Evolutionary conservation across 73 alveolate genomes (phyloP).

Genomic region (Paramecium primaurelia): DNA sequence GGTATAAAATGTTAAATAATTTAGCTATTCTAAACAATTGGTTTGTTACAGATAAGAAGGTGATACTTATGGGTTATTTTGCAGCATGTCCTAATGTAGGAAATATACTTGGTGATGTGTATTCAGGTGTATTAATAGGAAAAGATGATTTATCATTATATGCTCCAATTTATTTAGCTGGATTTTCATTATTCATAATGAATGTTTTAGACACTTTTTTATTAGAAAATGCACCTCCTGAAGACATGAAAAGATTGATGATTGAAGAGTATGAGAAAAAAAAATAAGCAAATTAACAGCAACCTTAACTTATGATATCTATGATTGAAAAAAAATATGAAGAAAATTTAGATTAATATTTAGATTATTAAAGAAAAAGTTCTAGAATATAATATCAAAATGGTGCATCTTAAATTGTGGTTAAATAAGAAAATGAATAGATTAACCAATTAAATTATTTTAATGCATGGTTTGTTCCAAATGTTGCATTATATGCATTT

Average conservation of each 20-base stretch:
- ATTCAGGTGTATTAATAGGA: not conserved
- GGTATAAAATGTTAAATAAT: not conserved
- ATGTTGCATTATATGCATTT: not conserved
- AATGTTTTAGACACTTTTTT: not conserved
- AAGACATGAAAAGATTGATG: not conserved
- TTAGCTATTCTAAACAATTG: slow-evolving; percentile 14
- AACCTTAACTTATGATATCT: not conserved
- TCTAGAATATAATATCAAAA: not conserved
- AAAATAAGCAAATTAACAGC: not conserved
- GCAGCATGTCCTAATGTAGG: slow-evolving; percentile 37
- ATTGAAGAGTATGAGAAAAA: not conserved
- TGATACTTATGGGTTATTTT: slow-evolving; percentile 18
- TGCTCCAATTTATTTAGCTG: not conserved
- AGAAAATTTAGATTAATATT: not conserved
- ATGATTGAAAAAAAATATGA: not conserved
- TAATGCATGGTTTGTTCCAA: slow-evolving; percentile 8
- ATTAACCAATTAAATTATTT: not conserved
- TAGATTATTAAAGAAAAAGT: not conserved
- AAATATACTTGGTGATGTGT: slow-evolving; percentile 9
- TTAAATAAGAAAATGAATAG: not conserved
- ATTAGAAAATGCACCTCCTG: not conserved
- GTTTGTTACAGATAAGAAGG: not conserved
- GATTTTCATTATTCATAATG: not conserved
- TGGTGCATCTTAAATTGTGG: not conserved
- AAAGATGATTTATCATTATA: not conserved